A percentile compares a stretch with the other conserved stretches of the same genome.
phyloP scores from a whole-genome alignment of 1,284 basidiomycete genomes.

The Anthracocystis walkeri region DNA sequence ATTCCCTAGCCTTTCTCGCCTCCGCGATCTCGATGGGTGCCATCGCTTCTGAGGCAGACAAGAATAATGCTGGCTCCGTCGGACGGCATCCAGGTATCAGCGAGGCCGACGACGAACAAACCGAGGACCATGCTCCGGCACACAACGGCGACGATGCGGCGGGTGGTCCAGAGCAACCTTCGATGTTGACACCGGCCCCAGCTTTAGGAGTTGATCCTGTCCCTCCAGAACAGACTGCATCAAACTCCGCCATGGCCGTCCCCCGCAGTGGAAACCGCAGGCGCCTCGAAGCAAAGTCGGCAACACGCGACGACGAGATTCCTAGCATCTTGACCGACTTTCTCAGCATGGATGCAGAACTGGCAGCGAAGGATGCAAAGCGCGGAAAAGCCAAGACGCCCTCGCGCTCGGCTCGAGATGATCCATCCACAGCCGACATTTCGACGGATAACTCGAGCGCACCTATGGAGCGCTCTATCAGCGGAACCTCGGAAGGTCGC shows the following conservation, averaged over 20 bases:
- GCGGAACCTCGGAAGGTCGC: slow-evolving; percentile 29
- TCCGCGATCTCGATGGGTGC: slow-evolving; percentile 51
- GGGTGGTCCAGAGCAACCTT: background rate
- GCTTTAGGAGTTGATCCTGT: background rate
- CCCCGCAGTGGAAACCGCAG: slow-evolving; percentile 12
- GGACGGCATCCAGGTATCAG: background rate
- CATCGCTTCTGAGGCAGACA: slow-evolving; percentile 24
- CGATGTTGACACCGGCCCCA: background rate
- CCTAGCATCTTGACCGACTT: slow-evolving; percentile 46
- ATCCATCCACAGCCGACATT: background rate
- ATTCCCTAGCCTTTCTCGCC: slow-evolving; percentile 45
- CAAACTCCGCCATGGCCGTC: slow-evolving; percentile 7
- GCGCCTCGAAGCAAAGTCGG: slow-evolving; percentile 38
- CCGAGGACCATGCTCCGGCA: background rate
- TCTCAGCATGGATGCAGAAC: slow-evolving; percentile 32
- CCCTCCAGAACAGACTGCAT: background rate
- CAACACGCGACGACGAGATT: slow-evolving; percentile 32
- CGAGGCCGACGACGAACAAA: background rate
- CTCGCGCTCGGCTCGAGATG: slow-evolving; percentile 1
- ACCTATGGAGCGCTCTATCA: slow-evolving; percentile 21
- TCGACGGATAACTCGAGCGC: slow-evolving; percentile 7
- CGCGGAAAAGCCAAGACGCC: slow-evolving; percentile 15
- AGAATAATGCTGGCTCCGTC: background rate
- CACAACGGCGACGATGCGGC: background rate
- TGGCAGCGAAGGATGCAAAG: slow-evolving; percentile 15